Percentiles rank a stretch among this genome's conserved stretches.
phyloP scores from a whole-genome alignment of 2,329 filamentous ascomycete genomes.

The Allantophomopsis cytisporea region DNA sequence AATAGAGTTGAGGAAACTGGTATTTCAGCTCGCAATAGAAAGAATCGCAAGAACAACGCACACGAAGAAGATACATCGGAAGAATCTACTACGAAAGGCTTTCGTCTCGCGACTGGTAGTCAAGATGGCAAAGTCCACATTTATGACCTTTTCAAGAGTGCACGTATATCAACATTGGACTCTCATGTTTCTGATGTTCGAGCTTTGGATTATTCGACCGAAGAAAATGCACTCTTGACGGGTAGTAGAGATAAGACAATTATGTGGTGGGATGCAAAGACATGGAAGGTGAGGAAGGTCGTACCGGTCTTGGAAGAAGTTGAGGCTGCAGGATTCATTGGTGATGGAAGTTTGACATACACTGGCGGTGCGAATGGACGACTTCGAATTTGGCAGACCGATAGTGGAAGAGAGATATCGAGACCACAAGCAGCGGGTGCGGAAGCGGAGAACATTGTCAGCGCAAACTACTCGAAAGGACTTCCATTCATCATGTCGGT shows the following conservation, averaged over 20 bases:
- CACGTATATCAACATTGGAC: conserved; percentile 64
- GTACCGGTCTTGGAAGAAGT: conserved; percentile 77
- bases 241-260: conserved; percentile 87
- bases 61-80: conserved; percentile 29
- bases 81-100: conserved; percentile 39
- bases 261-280: conserved; percentile 77
- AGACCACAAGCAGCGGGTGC: conserved; percentile 49
- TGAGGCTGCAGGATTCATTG: conserved; percentile 71
- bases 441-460: conserved; percentile 56
- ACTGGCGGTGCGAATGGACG: conserved; percentile 76
- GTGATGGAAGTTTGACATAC: conserved; percentile 58
- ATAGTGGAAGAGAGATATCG: conserved; percentile 67
- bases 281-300: conserved; percentile 72
- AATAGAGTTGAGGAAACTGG: conserved; percentile 21
- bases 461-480: conserved; percentile 50
- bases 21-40: conserved; percentile 26
- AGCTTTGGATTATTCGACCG: conserved; percentile 64
- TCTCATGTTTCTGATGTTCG: conserved; percentile 95
- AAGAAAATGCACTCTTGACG: conserved; percentile 66
- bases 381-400: conserved; percentile 72
- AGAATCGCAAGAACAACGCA: conserved; percentile 28
- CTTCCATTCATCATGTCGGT: conserved; percentile 65
- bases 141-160: conserved; percentile 82
- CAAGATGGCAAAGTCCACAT: conserved; percentile 89
- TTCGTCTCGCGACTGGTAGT: conserved; percentile 77